A percentile compares a stretch with the other conserved stretches of the same genome.
Conservation (phyloP, 1,284 basidiomycete genomes). For the Ustilago trichophora region DNA sequence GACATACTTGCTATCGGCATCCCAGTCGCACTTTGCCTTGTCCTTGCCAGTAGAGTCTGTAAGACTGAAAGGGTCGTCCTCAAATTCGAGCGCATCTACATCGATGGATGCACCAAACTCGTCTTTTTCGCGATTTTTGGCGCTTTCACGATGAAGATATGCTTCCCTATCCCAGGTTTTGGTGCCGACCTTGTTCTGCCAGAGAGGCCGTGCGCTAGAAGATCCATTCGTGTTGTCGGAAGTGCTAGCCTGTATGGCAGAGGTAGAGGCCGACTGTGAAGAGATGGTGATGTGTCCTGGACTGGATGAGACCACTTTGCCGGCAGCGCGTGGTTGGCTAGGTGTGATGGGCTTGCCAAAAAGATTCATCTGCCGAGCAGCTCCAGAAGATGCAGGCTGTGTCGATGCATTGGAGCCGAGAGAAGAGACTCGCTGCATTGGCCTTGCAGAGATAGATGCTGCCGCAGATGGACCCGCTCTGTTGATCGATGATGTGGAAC, state of each 20-base stretch:
- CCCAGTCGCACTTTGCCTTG: constrained; percentile 24
- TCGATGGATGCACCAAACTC: constrained; percentile 21
- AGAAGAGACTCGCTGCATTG: constrained; percentile 20
- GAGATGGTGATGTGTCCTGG: constrained; percentile 42
- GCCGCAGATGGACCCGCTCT: constrained; percentile 6
- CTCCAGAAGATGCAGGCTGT: constrained; percentile 24
- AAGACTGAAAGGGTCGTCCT: background rate
- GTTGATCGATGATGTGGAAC: background rate
- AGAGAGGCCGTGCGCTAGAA: constrained; percentile 7
- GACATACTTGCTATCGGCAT: constrained; percentile 16
- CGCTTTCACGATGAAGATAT: constrained; percentile 37
- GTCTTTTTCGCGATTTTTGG: constrained; percentile 34
- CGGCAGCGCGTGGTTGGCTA: constrained; percentile 7
- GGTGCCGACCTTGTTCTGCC: constrained; percentile 26
- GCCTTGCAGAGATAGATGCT: constrained; percentile 17
- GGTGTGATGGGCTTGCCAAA: constrained; percentile 28
- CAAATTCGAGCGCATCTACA: constrained; percentile 25
- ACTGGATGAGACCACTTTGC: constrained; percentile 23
- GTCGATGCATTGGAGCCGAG: constrained; percentile 9
- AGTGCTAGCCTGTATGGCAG: background rate
- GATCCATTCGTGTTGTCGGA: background rate
- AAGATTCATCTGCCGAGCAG: constrained; percentile 31
- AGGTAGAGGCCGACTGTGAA: constrained; percentile 23
- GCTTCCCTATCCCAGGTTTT: constrained; percentile 52
- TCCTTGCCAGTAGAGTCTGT: constrained; percentile 2